Base-by-base conservation (phyloP, 208 protist genomes). In the Trypanosoma melophagium region DNA sequence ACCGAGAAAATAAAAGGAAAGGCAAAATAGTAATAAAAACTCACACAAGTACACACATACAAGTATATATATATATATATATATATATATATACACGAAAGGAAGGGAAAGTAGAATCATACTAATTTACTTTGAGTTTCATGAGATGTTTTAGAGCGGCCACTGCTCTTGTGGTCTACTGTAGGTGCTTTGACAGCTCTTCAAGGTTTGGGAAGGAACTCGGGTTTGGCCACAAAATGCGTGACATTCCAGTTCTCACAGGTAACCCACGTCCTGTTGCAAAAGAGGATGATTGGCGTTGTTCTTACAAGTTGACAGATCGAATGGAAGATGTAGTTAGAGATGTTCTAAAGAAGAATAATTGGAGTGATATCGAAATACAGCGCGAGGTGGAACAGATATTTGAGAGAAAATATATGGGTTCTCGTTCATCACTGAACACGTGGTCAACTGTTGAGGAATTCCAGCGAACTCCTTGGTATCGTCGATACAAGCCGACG, bases 401-500 rank as follows among this genome's bases (percentile, higher is more conserved):
- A 21, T 92, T 93, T 60, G 81, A 90, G 60, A 74, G 82, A 28
- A 92, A 92, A 58, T 63, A 69, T 35, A 21, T 74, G 10, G 85
- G 85, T 42, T 84, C 69, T 56, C 71, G 78, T 60, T 81, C 90
- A n/a, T 90, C 90, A 5, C 76, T 93, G 35, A 95, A 93, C 70
- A 87, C 85, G 28, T 96, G 90, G 87, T 83, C 84, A 12, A 94
- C 87, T 38, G 87, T 96, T 14, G 90, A 96, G 62, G 90, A 96
- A 58, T 96, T 94, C 64, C 90, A 94, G 76, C 78, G 90, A 54
- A 96, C 90, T 22, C 90, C 90, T 19, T 96, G 87, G 86, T 96
- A 94, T 67, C 84, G 87, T 25, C 80, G 90, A 50, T 96, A 89
- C 76, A 85, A 83, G 64, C 90, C 90, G 16, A 90, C 87, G 3